These are phyloP conservation scores for Fusarium bactridioides DNA, from an alignment of 2,329 filamentous ascomycete species.

Conservation along the genomic window DNA sequence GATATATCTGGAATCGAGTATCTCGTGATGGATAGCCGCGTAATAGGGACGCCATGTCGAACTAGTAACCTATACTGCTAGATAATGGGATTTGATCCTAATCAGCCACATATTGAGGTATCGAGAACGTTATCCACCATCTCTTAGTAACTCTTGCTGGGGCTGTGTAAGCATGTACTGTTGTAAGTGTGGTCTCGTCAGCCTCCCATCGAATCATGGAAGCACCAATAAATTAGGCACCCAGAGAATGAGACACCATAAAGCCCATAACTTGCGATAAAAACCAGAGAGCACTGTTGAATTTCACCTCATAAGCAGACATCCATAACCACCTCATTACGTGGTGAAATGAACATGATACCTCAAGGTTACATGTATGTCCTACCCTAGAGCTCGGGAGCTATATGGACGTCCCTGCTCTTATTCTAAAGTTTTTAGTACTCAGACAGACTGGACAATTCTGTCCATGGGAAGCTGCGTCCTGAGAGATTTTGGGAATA, in stretches of 20 bases:
- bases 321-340: background rate
- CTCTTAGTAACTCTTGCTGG: background rate
- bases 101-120: background rate
- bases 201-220: background rate
- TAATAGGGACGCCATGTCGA: background rate
- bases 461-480: background rate
- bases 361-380: too few species aligned
- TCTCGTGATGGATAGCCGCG: slow-evolving; percentile 2
- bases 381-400: background rate
- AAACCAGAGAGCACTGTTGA: background rate
- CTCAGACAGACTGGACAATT: background rate
- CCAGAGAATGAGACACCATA: background rate
- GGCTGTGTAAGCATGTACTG: background rate
- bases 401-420: background rate
- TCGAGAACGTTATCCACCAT: background rate
- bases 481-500: background rate
- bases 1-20: background rate
- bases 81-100: background rate
- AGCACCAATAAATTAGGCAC: background rate
- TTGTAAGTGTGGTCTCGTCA: background rate
- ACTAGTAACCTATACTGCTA: background rate
- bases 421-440: background rate
- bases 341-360: background rate
- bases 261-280: background rate
- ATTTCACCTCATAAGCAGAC: background rate